Base-by-base conservation (phyloP, 2,329 filamentous ascomycete genomes). In the Penicillium hesseltinei region DNA sequence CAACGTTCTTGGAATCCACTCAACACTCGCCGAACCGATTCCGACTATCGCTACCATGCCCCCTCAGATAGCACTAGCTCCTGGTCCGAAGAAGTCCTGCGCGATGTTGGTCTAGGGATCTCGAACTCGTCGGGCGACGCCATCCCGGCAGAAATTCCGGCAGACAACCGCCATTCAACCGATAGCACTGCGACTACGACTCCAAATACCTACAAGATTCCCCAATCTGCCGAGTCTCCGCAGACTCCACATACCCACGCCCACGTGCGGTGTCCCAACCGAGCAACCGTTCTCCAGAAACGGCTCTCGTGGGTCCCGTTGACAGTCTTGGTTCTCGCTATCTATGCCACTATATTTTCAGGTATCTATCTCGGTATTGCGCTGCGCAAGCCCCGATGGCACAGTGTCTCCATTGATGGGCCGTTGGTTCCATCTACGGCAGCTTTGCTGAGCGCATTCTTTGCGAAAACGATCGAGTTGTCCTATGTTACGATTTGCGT, bases 401-500 rank as follows among this genome's bases (percentile, higher is more conserved):
- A 75, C 9, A 71, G 64, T 2, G 86, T 92, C 44, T 78, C 5
- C 75, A 81, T 13, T 79, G 81, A 8, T 66, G 70, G 51, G 1
- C 38, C 57, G 0, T 65, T 92, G 17, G 77, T 78, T 0, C 85
- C 87, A 0, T 81, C 85, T 0, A 87, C 84, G 1, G 89, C 90
- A 0, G 86, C 84, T 0, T 73, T 90, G 1, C 67, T 92, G 0
- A 86, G 84, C n/a, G 83, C 88, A 0, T 73, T 91, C 2, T 76
- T 91, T 36, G 88, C 90, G 8, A 93, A 92, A 73, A 83, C 87
- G 0, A 90, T 92, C 47, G 90, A 93, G 73, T 69, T 92, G 62
- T 86, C 87, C 0, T 93, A 92, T 66, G 88, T 91, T 4, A 91
- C 89, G 0, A 86, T 90, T 0, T 89, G 91, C 59, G 87, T 92